These are phyloP conservation scores for Apophysomyces ossiformis DNA, from an alignment of 371 early-diverging fungal genomes.

Conservation along the genomic window DNA sequence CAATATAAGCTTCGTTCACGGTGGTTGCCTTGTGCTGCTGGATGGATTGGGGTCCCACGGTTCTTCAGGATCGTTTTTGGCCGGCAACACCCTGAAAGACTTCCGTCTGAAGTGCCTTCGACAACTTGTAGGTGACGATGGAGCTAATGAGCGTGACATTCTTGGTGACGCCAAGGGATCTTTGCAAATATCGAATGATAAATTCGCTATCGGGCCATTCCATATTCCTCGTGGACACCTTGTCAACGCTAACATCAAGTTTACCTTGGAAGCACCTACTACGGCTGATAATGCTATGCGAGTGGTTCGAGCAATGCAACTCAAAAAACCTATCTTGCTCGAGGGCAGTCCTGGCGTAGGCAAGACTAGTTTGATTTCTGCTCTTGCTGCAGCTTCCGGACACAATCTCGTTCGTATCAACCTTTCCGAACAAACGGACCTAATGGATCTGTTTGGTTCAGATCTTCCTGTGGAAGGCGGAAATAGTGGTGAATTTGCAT, in stretches of 20 bases:
- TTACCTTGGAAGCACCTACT: slow-evolving; percentile 90
- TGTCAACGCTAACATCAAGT: slow-evolving; percentile 60
- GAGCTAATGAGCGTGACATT: slow-evolving; percentile 47
- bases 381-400: slow-evolving; percentile 84
- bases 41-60: slow-evolving; percentile 95
- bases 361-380: slow-evolving; percentile 94
- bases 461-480: slow-evolving; percentile 96
- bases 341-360: slow-evolving; percentile 99
- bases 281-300: slow-evolving; percentile 87
- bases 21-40: slow-evolving; percentile 91
- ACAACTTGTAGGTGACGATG: slow-evolving; percentile 39
- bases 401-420: slow-evolving; percentile 95
- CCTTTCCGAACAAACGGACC: slow-evolving; percentile 98
- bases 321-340: slow-evolving; percentile 93
- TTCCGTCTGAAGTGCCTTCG: slow-evolving; percentile 61
- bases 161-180: slow-evolving; percentile 49
- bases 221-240: slow-evolving; percentile 69
- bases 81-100: slow-evolving; percentile 49
- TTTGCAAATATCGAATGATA: slow-evolving; percentile 41
- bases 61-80: slow-evolving; percentile 69
- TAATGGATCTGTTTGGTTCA: slow-evolving; percentile 99
- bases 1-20: slow-evolving; percentile 79
- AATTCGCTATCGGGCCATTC: slow-evolving; percentile 81
- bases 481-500: slow-evolving; percentile 87
- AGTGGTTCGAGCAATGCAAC: slow-evolving; percentile 95